Base-by-base conservation (phyloP, 1,284 basidiomycete genomes). In the Apiotrichum akiyoshidainum region DNA sequence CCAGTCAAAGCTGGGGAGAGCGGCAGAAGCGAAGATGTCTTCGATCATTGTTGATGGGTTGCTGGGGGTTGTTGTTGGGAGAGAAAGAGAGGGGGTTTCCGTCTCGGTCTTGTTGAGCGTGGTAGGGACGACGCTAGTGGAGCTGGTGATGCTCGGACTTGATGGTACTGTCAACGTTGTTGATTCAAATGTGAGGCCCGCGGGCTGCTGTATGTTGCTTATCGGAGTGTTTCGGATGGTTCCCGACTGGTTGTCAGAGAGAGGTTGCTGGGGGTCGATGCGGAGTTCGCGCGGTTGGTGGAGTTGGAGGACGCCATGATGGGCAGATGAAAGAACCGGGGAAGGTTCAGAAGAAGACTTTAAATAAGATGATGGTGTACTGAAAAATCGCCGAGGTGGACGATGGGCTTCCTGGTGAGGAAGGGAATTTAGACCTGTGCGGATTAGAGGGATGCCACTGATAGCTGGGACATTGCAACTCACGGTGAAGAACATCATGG, bases 1-100 rank as follows among this genome's bases (percentile, higher is more conserved):
- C 68, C 66, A 70, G 57, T 70, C 68, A 21, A 68, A 57, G 50
- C 61, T 53, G 54, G 54, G 45, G n/a, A 52, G 33, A 35, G 46
- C 44, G 55, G 37, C 22, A 31, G 56, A 55, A 42, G 54, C 47
- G 40, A 60, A 58, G 41, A 58, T 46, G 42, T 63, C 56, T 37
- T 58, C 54, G 40, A 59, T 35, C n/a, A 35, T 58, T 45, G 37
- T 55, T 34, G 58, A 40, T 56, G 44, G 55, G 57, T 59, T 55
- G 58, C 5, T 45, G 44, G 52, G 39, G 52, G 55, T 48, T 14
- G 40, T 19, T 13, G 26, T n/a, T 2, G 26, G 35, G 33, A 40
- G 44, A 45, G 46, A 19, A 13, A 14, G 47, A 41, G 37, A 14
- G n/a, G 47, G 31, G 31, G 44, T 40, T 57, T 42, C 41, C 51